A percentile compares a stretch with the other conserved stretches of the same genome.
These are phyloP conservation scores for Fragilaria crotonensis DNA, from an alignment of 108 stramenopile genomes.

Conservation along the genomic window DNA sequence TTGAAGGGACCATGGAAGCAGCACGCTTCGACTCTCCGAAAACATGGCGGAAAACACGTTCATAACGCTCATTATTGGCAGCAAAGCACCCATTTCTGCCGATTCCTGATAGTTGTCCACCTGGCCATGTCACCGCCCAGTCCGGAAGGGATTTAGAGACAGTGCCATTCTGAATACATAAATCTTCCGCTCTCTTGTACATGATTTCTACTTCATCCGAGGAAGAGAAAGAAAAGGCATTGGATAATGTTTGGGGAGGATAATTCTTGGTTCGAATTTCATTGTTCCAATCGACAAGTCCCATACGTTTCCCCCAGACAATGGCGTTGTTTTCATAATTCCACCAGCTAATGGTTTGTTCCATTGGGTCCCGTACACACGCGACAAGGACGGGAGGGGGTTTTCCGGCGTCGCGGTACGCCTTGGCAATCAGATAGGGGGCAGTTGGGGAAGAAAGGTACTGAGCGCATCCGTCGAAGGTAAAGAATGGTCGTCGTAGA, in stretches of 20 bases:
- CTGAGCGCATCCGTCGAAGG: constrained; percentile 63
- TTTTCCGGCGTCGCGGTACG: constrained; percentile 19
- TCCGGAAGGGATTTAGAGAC: constrained; percentile 19
- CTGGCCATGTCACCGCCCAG: constrained; percentile 66
- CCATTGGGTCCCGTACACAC: constrained; percentile 43
- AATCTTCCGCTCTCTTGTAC: constrained; percentile 28
- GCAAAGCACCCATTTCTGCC: constrained; percentile 36
- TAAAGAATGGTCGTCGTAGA: constrained; percentile 42
- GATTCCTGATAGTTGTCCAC: constrained; percentile 46
- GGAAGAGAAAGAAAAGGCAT: constrained; percentile 35
- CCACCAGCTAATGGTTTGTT: constrained; percentile 69
- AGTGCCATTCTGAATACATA: constrained; percentile 5
- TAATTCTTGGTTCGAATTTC: constrained; percentile 32
- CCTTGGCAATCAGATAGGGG: constrained; percentile 46
- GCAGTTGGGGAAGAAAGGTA: constrained; percentile 51
- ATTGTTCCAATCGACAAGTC: constrained; percentile 36
- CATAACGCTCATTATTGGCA: constrained; percentile 35
- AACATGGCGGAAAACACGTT: constrained; percentile 14
- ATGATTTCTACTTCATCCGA: constrained; percentile 18
- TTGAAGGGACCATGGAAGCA: neutral
- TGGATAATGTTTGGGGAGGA: constrained; percentile 27
- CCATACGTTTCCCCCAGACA: constrained; percentile 43
- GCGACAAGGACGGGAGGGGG: constrained; percentile 43
- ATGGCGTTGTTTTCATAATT: constrained; percentile 56
- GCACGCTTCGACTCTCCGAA: neutral